Percentiles rank a stretch among this genome's conserved stretches.
phyloP scores from a whole-genome alignment of 768 basidiomycete species.

The Tubosaeta sp. region DNA sequence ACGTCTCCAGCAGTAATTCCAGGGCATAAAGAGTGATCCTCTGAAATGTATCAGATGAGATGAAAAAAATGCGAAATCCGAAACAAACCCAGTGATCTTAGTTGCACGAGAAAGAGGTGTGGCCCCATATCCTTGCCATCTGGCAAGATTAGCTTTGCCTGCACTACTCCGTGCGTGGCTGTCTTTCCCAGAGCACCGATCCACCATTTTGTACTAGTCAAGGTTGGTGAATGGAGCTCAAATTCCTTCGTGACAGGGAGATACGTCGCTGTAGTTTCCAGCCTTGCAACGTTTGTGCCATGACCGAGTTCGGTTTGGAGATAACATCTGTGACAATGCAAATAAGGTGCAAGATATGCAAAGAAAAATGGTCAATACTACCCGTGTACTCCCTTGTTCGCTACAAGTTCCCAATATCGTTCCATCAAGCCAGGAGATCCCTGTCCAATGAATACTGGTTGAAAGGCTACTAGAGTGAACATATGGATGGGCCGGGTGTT shows the following conservation, averaged over 20 bases:
- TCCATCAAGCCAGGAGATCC: constrained; percentile 49
- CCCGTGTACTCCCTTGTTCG: constrained; percentile 57
- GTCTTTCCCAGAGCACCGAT: constrained; percentile 68
- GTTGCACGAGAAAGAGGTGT: constrained; percentile 70
- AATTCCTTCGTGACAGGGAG: constrained; percentile 64
- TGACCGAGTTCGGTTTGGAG: constrained; percentile 78
- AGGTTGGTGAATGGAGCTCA: constrained; percentile 69
- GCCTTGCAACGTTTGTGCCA: constrained; percentile 61
- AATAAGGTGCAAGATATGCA: neutral
- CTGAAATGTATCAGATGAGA: constrained; percentile 29
- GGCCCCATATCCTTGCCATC: constrained; percentile 60
- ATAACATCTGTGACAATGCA: constrained; percentile 45
- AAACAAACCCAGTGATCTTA: constrained; percentile 54
- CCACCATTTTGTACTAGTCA: constrained; percentile 84
- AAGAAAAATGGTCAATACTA: constrained; percentile 6
- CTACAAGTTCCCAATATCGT: constrained; percentile 47
- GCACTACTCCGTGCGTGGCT: constrained; percentile 71
- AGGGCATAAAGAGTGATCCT: constrained; percentile 55
- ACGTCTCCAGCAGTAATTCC: constrained; percentile 70
- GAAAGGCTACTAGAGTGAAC: constrained; percentile 41
- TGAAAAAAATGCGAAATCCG: neutral
- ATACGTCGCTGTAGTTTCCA: constrained; percentile 78
- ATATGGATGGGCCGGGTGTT: constrained; percentile 25
- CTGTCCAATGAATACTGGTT: constrained; percentile 64
- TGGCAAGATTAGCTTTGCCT: constrained; percentile 68